A percentile compares a stretch with the other conserved stretches of the same genome.
These are phyloP conservation scores for Nakazawaea ambrosiae DNA, from an alignment of 805 yeast species.

Conservation along the genomic window DNA sequence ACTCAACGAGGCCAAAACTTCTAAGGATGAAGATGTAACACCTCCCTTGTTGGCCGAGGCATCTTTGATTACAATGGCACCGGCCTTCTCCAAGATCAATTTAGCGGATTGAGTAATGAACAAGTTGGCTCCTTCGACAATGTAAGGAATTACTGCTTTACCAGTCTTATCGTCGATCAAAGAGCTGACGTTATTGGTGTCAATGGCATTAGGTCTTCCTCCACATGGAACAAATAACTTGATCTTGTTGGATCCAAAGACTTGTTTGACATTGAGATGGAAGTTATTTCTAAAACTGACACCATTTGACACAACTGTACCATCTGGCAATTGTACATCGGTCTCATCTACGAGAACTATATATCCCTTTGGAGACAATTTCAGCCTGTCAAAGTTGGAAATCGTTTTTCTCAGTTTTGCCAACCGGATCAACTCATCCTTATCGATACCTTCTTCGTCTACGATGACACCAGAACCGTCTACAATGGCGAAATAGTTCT, in stretches of 20 bases:
- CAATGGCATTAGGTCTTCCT: constrained; percentile 96
- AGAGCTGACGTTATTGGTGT: constrained; percentile 68
- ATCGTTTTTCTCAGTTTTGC: constrained; percentile 77
- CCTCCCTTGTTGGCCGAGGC: constrained; percentile 98
- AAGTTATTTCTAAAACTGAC: constrained; percentile 84
- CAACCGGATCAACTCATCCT: constrained; percentile 66
- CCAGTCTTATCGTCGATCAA: constrained; percentile 74
- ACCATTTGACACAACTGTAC: constrained; percentile 72
- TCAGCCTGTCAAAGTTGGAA: constrained; percentile 55
- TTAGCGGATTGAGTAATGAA: constrained; percentile 94
- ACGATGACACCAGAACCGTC: constrained; percentile 95
- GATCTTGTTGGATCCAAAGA: constrained; percentile 48
- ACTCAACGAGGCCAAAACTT: constrained; percentile 89
- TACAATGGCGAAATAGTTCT: constrained; percentile 78
- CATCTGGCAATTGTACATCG: constrained; percentile 73
- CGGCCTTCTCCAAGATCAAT: constrained; percentile 77
- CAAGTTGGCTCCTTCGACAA: constrained; percentile 96
- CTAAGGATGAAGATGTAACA: constrained; percentile 93
- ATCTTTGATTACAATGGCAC: constrained; percentile 84
- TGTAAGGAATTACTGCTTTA: constrained; percentile 69
- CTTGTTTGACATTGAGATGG: constrained; percentile 68
- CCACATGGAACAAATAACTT: constrained; percentile 97
- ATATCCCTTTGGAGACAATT: constrained; percentile 71
- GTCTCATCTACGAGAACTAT: constrained; percentile 79
- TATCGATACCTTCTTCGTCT: constrained; percentile 86